Conservation (phyloP, 352 stramenopile species). For the Pythium scleroteichum region DNA sequence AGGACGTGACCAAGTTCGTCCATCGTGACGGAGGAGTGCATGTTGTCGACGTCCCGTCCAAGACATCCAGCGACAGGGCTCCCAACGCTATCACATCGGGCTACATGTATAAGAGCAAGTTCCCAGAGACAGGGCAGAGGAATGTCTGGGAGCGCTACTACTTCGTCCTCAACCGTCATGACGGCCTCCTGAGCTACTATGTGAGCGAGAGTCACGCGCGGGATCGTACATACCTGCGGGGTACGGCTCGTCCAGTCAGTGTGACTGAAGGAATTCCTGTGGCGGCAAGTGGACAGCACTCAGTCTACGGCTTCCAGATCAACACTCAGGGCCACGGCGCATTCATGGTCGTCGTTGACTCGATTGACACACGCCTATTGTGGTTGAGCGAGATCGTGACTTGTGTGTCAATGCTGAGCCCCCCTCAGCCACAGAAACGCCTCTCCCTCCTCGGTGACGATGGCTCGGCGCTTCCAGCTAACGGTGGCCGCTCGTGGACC, state of each 20-base stretch:
- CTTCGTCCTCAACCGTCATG: constrained; percentile 77
- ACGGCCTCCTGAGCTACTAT: constrained; percentile 83
- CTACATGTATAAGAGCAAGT: constrained; percentile 90
- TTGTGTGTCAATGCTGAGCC: constrained; percentile 34
- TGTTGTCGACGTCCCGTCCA: constrained; percentile 52
- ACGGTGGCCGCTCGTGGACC: constrained; percentile 38
- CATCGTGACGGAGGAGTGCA: constrained; percentile 73
- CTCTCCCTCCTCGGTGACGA: constrained; percentile 59
- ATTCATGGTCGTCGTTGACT: constrained; percentile 87
- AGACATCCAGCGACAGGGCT: constrained; percentile 23
- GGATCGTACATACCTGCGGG: constrained; percentile 81
- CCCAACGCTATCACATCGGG: constrained; percentile 77
- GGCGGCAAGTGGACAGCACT: constrained; percentile 63
- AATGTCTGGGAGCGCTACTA: constrained; percentile 87
- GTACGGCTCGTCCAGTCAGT: constrained; percentile 73
- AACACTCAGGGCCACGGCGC: constrained; percentile 84
- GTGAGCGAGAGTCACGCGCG: constrained; percentile 84
- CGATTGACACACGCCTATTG: constrained; percentile 75
- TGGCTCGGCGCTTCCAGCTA: constrained; percentile 8
- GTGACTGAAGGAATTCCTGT: constrained; percentile 82
- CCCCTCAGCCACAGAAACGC: constrained; percentile 47
- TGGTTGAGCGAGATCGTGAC: constrained; percentile 86
- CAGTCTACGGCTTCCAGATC: constrained; percentile 84
- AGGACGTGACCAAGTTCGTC: constrained; percentile 83
- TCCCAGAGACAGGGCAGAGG: constrained; percentile 76